Conservation (phyloP, 2,329 filamentous ascomycete genomes). For the Hirsutella rhossiliensis region DNA sequence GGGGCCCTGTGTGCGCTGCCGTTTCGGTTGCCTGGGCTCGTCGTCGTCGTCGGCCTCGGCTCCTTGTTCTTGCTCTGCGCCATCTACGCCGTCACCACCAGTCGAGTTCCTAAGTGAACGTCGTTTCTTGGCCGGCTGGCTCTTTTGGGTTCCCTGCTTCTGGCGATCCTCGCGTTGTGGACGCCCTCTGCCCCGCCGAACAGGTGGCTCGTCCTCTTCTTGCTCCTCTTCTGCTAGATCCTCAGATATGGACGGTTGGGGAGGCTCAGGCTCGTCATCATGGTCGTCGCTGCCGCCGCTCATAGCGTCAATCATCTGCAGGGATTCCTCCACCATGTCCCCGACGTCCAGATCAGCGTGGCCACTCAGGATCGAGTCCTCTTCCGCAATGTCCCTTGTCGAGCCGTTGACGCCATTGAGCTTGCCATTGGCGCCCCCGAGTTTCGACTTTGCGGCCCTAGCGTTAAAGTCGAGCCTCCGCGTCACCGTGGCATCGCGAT, state of each 20-base stretch:
- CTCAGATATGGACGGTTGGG: constrained; percentile 7
- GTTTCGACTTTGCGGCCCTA: constrained; percentile 4
- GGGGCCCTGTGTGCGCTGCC: constrained; percentile 11
- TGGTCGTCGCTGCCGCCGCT: constrained; percentile 7
- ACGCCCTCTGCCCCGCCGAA: constrained; percentile 7
- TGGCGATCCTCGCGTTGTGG: constrained; percentile 5
- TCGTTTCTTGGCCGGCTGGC: constrained; percentile 4
- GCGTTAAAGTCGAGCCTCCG: constrained; percentile 41
- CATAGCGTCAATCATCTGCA: constrained; percentile 27
- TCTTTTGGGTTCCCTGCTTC: background rate
- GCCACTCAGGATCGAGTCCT: constrained; percentile 11
- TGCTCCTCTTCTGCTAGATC: constrained; percentile 12
- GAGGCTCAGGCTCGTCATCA: background rate
- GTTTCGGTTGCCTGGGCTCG: constrained; percentile 12
- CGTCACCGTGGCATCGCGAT: constrained; percentile 30
- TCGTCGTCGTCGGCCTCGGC: constrained; percentile 12
- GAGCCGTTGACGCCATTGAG: constrained; percentile 18
- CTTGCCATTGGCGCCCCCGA: constrained; percentile 5
- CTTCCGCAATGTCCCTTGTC: constrained; percentile 14
- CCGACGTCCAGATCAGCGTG: constrained; percentile 15
- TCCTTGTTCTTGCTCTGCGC: constrained; percentile 4
- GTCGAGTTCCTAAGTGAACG: constrained; percentile 2
- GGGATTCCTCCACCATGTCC: constrained; percentile 27
- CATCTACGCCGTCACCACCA: constrained; percentile 1
- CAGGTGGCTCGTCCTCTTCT: background rate